phyloP scores from a whole-genome alignment of 257 asterid genomes.

The Gynochthodes officinalis region DNA sequence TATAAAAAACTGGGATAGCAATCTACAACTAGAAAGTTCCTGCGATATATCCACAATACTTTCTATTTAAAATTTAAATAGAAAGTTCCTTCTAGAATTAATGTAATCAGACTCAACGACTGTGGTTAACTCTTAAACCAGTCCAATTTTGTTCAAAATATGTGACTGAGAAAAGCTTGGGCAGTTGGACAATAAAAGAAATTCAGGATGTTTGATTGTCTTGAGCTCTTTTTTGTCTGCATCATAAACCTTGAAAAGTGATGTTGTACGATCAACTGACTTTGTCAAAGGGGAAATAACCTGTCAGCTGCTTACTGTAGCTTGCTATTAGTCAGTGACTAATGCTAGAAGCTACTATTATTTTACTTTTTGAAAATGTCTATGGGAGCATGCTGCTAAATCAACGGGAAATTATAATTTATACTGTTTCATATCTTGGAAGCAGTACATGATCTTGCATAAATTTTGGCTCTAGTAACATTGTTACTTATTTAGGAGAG shows the following conservation, averaged over 20 bases:
- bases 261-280: background rate
- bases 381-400: background rate
- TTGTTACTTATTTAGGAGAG: background rate
- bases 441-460: background rate
- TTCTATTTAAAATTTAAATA: no score
- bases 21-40: background rate
- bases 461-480: background rate
- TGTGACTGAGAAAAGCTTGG: background rate
- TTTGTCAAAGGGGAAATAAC: background rate
- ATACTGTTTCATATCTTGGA: background rate
- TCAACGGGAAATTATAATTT: background rate
- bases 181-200: background rate
- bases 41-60: background rate
- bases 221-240: no score
- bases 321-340: conserved; percentile 3
- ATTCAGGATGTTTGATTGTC: no score
- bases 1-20: background rate
- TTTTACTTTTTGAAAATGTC: background rate
- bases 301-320: background rate
- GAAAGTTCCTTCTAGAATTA: background rate
- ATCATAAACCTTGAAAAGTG: conserved; percentile 2
- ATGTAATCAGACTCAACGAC: no score
- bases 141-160: background rate
- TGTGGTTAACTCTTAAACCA: background rate
- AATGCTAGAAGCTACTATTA: background rate